Conservation (phyloP, 2,329 filamentous ascomycete species). For the Penicillium sp. region DNA sequence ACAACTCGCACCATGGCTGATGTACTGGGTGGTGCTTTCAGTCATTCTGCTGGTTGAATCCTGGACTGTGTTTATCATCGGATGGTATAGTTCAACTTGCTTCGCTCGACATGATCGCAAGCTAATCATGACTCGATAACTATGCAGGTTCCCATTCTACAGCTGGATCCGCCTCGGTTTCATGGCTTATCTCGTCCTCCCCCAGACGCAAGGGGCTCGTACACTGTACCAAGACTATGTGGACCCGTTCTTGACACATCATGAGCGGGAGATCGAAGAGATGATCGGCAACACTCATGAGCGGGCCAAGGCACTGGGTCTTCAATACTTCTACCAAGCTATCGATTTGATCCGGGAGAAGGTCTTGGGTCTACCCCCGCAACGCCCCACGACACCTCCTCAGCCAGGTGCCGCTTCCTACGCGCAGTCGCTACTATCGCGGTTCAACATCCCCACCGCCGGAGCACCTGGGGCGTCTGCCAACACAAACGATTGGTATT, state of each 20-base stretch:
- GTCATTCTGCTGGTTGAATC: constrained; percentile 79
- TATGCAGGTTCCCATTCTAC: constrained; percentile 79
- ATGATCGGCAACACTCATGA: constrained; percentile 82
- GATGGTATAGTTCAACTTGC: constrained; percentile 56
- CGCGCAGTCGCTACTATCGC: constrained; percentile 75
- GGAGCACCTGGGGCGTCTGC: constrained; percentile 51
- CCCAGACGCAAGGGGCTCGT: constrained; percentile 90
- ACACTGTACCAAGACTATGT: constrained; percentile 80
- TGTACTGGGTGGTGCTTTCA: constrained; percentile 96
- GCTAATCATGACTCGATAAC: constrained; percentile 3
- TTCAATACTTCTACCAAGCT: constrained; percentile 69
- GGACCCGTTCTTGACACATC: constrained; percentile 81
- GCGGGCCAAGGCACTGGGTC: constrained; percentile 69
- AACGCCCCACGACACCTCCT: constrained; percentile 48
- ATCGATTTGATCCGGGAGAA: constrained; percentile 72
- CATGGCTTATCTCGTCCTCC: constrained; percentile 92
- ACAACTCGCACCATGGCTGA: constrained; percentile 92
- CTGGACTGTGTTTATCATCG: constrained; percentile 81
- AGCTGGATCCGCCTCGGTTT: constrained; percentile 82
- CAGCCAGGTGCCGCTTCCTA: constrained; percentile 52
- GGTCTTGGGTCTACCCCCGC: constrained; percentile 72
- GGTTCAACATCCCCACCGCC: constrained; percentile 78
- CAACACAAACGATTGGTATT: constrained; percentile 67
- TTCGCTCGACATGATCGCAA: neutral
- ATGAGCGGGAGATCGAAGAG: constrained; percentile 85